Base-by-base conservation (phyloP, 805 yeast genomes). In the Pichia ethanolica region DNA sequence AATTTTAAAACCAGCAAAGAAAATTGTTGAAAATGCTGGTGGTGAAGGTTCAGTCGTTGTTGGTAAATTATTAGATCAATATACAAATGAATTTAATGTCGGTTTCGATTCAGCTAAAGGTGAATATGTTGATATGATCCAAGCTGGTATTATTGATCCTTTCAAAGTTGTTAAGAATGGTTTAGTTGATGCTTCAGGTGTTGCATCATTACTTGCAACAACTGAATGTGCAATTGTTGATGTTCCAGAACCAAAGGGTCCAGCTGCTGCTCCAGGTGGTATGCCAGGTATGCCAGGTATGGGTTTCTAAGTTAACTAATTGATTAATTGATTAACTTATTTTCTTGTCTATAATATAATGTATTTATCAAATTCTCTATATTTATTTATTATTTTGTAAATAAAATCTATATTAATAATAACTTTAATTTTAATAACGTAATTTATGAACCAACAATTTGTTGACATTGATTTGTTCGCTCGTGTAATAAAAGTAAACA, bases 201-300 rank as follows among this genome's bases (percentile, higher is more conserved):
- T 93, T 55, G 98, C 99, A 44, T 89, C 97, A 33, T 77, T 93
- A 68, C 78, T 93, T 69, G 97, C 98, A 56, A 91, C 98, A 52
- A 91, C 99, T 56, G 99, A 93, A 75, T 95, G 97, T 70, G 97
- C 97, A 56, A 88, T 93, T 64, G 96, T 89, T 52, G 97, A 86
- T 61, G 96, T 95, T 56, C 95, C 97, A 61, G 84, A 81, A 70
- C 93, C 91, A 63, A 72, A 75, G 71, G 72, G 71, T 56, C 63
- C 78, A 40, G 70, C 79, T 50, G 71, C 81, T 51, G 78, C 78
- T 32, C 33, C 39, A 56, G 74, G 77, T 58, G 44, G 44, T 39
- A 39, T 39, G 42, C 20, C 79, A 78, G 89, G 88, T 63, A 76
- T 77, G 81, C 67, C 67, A 55, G 69, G 69, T 46, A 63, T 63